Evolutionary conservation across 495 filamentous ascomycete species (phyloP).

Genomic region (Lepidopterella palustris): DNA sequence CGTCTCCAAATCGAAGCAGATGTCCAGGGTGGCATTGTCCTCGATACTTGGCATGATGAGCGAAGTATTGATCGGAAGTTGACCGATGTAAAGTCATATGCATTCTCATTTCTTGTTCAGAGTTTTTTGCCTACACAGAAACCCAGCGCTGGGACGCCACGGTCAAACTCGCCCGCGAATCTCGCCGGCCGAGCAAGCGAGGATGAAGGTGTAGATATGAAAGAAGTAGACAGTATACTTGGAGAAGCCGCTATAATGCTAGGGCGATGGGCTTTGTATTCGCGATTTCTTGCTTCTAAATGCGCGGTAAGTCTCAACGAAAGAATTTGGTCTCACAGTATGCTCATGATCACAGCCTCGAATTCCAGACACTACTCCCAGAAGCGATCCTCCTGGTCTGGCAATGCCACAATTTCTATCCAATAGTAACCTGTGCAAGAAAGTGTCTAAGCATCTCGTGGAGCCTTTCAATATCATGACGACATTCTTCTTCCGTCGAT

Average conservation of each 20-base stretch:
- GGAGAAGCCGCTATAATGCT: constrained; percentile 88
- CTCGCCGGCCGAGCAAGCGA: constrained; percentile 52
- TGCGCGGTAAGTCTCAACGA: constrained; percentile 53
- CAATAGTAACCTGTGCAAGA: constrained; percentile 67
- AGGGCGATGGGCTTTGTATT: constrained; percentile 86
- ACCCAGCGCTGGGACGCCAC: constrained; percentile 33
- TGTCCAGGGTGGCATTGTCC: constrained; percentile 91
- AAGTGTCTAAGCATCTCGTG: constrained; percentile 65
- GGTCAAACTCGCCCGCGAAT: constrained; percentile 59
- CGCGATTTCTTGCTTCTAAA: constrained; percentile 79
- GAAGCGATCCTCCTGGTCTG: constrained; percentile 32
- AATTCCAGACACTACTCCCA: constrained; percentile 9
- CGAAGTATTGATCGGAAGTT: constrained; percentile 73
- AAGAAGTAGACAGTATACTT: constrained; percentile 79
- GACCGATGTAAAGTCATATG: constrained; percentile 92
- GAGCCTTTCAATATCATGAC: constrained; percentile 80
- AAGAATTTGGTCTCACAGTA: not conserved
- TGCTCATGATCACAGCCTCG: constrained; percentile 29
- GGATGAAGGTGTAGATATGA: constrained; percentile 92
- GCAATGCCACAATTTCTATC: constrained; percentile 61
- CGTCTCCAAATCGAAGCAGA: constrained; percentile 89
- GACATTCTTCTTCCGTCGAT: constrained; percentile 91
- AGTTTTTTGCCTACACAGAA: constrained; percentile 72
- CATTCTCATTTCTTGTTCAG: constrained; percentile 92
- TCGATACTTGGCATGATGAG: constrained; percentile 94